Base-by-base conservation (phyloP, 495 filamentous ascomycete genomes). In the Trichoderma gamsii region DNA sequence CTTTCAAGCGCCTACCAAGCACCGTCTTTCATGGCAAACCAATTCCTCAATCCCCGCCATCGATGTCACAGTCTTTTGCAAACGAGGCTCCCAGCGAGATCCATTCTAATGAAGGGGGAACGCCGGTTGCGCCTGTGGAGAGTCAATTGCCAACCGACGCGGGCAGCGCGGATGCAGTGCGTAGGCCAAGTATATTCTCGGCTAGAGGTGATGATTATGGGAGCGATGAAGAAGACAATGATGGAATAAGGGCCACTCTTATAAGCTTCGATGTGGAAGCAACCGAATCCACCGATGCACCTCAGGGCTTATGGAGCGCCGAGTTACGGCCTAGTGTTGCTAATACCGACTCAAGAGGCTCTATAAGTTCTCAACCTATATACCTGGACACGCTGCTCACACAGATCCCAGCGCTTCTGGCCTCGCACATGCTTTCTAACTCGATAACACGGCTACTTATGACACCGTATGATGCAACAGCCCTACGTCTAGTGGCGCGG, bases 231-330 rank as follows among this genome's bases (percentile, higher is more conserved):
- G 84, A 85, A 65, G 82, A 84, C 32, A 69, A 72, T 21, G 82
- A 85, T 41, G 70, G 80, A 27, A 72, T 81, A 23, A 81, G 80
- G 66, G 76, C 82, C 4, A 84, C 83, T 0, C 71, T 86, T 1
- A 85, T 86, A n/a, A 84, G 80, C 66, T 85, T 86, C 63, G 84
- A 86, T 71, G 83, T 86, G 35, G 83, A 85, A 64, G 77, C 82
- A 9, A 80, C 78, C 51, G 81, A 84, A 59, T 73, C 77, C 0
- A 76, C 74, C 25, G 79, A 77, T 41, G 75, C 75, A 13, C 77
- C 79, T 4, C 70, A 73, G 1, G 82, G 81, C n/a, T 71, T 80
- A 4, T 86, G 84, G 84, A 82, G 83, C n/a, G 84, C 84, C 46
- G 84, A 86, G 67, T 76, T 86, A 16, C 77, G 83, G 11, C 80